These are phyloP conservation scores for Tolypocladium inflatum DNA, from an alignment of 2,329 filamentous ascomycete species.

Conservation along the genomic window DNA sequence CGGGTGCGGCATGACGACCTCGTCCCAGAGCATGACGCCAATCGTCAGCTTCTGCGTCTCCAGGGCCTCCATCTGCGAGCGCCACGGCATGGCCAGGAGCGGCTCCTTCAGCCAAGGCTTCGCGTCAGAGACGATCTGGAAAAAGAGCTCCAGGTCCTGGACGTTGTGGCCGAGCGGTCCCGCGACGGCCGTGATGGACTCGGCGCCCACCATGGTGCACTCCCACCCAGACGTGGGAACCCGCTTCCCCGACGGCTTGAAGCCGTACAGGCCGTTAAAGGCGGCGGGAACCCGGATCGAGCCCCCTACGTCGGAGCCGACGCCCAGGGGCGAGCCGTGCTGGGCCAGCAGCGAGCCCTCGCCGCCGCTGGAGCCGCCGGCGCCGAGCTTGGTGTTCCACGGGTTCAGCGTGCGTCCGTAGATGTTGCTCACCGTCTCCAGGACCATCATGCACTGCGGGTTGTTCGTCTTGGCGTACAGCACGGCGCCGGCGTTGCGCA, in stretches of 20 bases:
- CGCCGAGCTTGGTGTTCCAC: slow-evolving; percentile 46
- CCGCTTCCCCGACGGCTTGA: slow-evolving; percentile 22
- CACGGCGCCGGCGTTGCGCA: slow-evolving; percentile 18
- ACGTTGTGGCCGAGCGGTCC: slow-evolving; percentile 25
- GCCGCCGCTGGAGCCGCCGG: slow-evolving; percentile 58
- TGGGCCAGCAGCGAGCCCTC: slow-evolving; percentile 30
- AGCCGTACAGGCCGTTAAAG: slow-evolving; percentile 24
- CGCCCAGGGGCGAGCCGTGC: slow-evolving; percentile 28
- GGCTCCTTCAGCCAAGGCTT: slow-evolving; percentile 25
- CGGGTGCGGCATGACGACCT: slow-evolving; percentile 49
- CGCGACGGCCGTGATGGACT: slow-evolving; percentile 20
- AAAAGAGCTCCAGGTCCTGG: slow-evolving; percentile 23
- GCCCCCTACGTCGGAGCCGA: slow-evolving; percentile 33
- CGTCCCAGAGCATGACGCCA: slow-evolving; percentile 37
- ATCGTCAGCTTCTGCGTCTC: slow-evolving; percentile 13
- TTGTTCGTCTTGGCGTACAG: slow-evolving; percentile 61
- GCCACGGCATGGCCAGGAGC: slow-evolving; percentile 15
- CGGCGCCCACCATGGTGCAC: slow-evolving; percentile 22
- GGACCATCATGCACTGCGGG: slow-evolving; percentile 44
- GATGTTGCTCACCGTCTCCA: slow-evolving; percentile 55
- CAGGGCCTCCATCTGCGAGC: slow-evolving; percentile 1
- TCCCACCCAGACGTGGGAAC: slow-evolving; percentile 16
- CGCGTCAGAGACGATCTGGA: slow-evolving; percentile 18
- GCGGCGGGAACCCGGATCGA: slow-evolving; percentile 27
- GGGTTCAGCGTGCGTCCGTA: slow-evolving; percentile 56